Evolutionary conservation across 306 rosid species (phyloP).

Genomic region (Cicer chorassanicum): DNA sequence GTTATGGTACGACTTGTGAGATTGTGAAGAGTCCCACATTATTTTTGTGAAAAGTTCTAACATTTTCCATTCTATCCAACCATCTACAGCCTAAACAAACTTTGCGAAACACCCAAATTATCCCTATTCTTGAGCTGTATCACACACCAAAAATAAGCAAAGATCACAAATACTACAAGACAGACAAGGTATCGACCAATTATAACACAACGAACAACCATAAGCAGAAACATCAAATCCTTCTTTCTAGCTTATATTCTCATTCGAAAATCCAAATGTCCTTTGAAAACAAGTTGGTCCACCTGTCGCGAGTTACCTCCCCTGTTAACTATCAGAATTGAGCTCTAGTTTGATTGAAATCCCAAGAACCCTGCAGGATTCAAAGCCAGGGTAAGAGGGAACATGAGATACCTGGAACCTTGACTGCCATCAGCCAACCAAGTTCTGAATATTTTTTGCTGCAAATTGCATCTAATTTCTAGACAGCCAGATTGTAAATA

Average conservation of each 20-base stretch:
- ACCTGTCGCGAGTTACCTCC: not conserved
- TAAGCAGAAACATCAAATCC: not conserved
- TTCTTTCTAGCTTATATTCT: not conserved
- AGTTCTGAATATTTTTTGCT: too few species aligned
- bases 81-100: too few species aligned
- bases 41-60: too few species aligned
- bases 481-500: too few species aligned
- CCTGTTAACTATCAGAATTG: not conserved
- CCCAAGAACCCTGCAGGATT: not conserved
- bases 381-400: not conserved
- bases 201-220: not conserved
- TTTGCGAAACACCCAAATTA: too few species aligned
- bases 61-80: too few species aligned
- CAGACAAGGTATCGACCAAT: not conserved
- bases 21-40: too few species aligned
- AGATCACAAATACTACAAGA: not conserved
- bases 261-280: not conserved
- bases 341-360: not conserved
- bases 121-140: too few species aligned
- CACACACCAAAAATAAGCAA: too few species aligned
- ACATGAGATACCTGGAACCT: not conserved
- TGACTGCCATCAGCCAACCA: too few species aligned
- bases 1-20: too few species aligned
- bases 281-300: not conserved
- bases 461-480: too few species aligned